Percentiles rank a stretch among this genome's conserved stretches.
phyloP scores from a whole-genome alignment of 768 basidiomycete species.

The Xerocomellus chrysenteron region DNA sequence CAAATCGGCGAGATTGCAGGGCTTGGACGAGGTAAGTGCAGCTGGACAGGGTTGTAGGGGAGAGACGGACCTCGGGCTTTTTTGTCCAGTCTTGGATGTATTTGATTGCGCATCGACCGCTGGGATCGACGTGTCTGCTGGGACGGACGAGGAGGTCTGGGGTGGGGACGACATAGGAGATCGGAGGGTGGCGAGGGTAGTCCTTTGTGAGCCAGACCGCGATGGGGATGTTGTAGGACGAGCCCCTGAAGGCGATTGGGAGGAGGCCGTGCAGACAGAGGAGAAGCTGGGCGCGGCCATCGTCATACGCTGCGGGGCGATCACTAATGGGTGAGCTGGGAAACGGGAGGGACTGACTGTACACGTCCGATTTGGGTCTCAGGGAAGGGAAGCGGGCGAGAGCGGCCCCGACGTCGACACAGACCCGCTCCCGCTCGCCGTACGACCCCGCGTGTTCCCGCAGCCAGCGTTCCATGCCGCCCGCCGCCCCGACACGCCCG shows the following conservation, averaged over 20 bases:
- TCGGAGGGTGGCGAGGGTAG: conserved; percentile 80
- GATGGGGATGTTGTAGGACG: conserved; percentile 92
- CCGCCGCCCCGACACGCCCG: neutral
- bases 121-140: conserved; percentile 73
- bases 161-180: conserved; percentile 91
- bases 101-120: conserved; percentile 66
- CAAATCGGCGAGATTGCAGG: conserved; percentile 71
- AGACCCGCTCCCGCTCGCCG: conserved; percentile 52
- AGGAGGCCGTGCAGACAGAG: conserved; percentile 90
- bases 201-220: conserved; percentile 84
- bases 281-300: conserved; percentile 89
- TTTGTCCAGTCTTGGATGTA: conserved; percentile 77
- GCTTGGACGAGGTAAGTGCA: conserved; percentile 42
- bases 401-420: conserved; percentile 58
- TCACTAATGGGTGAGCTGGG: conserved; percentile 4
- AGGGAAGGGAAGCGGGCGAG: conserved; percentile 56
- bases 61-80: conserved; percentile 59
- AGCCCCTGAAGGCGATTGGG: conserved; percentile 74
- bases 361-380: conserved; percentile 78
- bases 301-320: conserved; percentile 73
- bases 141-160: conserved; percentile 85
- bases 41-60: conserved; percentile 5
- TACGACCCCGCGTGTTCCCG: conserved; percentile 63
- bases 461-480: conserved; percentile 53
- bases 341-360: conserved; percentile 46